A percentile compares a stretch with the other conserved stretches of the same genome.
phyloP scores from a whole-genome alignment of 495 filamentous ascomycete genomes.

The Hyaloscypha bicolor region DNA sequence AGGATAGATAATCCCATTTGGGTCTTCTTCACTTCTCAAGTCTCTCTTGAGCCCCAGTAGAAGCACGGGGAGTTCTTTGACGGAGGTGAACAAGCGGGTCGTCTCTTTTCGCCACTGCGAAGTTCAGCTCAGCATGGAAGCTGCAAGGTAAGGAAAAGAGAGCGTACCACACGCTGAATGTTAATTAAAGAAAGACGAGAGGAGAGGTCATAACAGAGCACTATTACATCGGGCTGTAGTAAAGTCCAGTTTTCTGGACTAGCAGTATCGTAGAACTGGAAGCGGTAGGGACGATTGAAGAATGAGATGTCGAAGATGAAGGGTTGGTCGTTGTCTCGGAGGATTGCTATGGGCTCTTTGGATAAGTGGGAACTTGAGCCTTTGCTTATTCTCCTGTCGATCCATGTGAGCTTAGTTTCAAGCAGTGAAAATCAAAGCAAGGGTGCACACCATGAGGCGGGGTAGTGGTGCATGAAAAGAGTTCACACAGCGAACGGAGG shows the following conservation, averaged over 20 bases:
- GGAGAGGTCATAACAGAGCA: slow-evolving; percentile 83
- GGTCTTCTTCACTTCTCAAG: slow-evolving; percentile 63
- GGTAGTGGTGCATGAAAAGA: not conserved
- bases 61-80: slow-evolving; percentile 66
- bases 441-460: not conserved
- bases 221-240: slow-evolving; percentile 68
- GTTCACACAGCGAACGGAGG: not conserved
- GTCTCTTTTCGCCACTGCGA: slow-evolving; percentile 70
- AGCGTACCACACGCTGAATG: slow-evolving; percentile 58
- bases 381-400: slow-evolving; percentile 49
- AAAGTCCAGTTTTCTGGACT: slow-evolving; percentile 75
- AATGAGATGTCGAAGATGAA: slow-evolving; percentile 77
- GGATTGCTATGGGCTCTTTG: slow-evolving; percentile 48
- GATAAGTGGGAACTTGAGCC: slow-evolving; percentile 39
- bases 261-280: slow-evolving; percentile 80
- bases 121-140: not conserved
- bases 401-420: not conserved
- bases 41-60: slow-evolving; percentile 84
- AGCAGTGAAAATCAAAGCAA: slow-evolving; percentile 22
- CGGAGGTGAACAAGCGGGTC: slow-evolving; percentile 61
- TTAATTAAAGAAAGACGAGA: slow-evolving; percentile 65
- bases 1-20: slow-evolving; percentile 70
- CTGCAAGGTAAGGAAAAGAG: not conserved
- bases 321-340: slow-evolving; percentile 80
- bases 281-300: slow-evolving; percentile 65